Evolutionary conservation across 2,329 filamentous ascomycete species (phyloP).

Genomic region (Balansia obtecta): DNA sequence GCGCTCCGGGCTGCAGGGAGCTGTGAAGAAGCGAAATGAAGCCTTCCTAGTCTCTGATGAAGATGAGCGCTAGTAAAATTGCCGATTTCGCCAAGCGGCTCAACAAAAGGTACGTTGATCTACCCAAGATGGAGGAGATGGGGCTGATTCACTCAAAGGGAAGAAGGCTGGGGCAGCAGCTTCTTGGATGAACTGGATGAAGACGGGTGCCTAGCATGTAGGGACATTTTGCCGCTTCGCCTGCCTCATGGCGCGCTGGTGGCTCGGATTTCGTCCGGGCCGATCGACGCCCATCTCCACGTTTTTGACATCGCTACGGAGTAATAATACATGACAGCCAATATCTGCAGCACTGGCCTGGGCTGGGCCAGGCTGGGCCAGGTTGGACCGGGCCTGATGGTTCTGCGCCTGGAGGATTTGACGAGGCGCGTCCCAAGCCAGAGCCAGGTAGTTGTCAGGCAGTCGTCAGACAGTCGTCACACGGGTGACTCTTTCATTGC

Average conservation of each 20-base stretch:
- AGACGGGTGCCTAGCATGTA: neutral
- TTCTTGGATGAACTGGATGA: neutral
- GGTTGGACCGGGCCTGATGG: neutral
- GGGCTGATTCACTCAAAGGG: neutral
- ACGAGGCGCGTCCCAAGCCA: no score
- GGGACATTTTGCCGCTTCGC: neutral
- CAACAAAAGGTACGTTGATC: neutral
- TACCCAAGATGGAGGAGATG: neutral
- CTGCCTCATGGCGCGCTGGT: neutral
- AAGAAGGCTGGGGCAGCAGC: neutral
- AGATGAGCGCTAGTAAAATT: neutral
- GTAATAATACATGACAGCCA: no score
- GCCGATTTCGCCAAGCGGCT: neutral
- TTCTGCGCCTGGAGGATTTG: neutral
- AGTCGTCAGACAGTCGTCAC: no score
- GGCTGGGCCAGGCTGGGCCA: neutral
- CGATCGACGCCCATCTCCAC: neutral
- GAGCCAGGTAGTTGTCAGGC: no score
- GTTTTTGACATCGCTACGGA: neutral
- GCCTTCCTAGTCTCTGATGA: neutral
- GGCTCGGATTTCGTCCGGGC: constrained; percentile 3
- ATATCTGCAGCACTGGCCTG: no score
- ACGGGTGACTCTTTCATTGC: no score
- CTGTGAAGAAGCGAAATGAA: constrained; percentile 1
- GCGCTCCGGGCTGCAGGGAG: neutral